These are phyloP conservation scores for Geum urbanum DNA, from an alignment of 306 rosid genomes.

Conservation along the genomic window DNA sequence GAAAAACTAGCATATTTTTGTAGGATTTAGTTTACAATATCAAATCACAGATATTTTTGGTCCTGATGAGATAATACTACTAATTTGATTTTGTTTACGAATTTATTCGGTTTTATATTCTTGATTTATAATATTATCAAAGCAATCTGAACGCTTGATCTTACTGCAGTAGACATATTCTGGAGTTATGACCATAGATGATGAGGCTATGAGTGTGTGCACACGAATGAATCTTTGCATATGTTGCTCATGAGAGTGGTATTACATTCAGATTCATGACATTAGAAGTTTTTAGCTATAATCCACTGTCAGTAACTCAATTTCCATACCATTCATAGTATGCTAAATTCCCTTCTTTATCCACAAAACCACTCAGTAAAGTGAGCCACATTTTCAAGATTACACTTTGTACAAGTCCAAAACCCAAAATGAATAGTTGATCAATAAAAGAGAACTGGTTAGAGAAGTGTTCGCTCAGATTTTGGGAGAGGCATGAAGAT, in stretches of 20 bases:
- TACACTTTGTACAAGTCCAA: constrained; percentile 17
- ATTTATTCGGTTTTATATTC: too few relatives aligned
- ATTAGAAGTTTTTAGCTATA: neutral
- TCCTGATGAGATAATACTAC: neutral
- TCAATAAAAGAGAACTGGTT: neutral
- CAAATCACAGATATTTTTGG: neutral
- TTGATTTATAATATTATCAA: neutral
- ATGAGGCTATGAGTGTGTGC: neutral
- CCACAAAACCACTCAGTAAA: neutral
- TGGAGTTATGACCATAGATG: neutral
- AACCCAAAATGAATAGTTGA: constrained; percentile 3
- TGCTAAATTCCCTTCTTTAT: neutral
- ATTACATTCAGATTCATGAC: neutral
- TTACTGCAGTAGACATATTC: neutral
- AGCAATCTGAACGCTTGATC: neutral
- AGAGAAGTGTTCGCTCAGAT: neutral
- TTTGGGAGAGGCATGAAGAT: neutral
- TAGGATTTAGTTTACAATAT: neutral
- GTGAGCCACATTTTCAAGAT: neutral
- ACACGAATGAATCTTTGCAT: neutral
- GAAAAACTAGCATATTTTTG: neutral
- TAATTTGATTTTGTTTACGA: neutral
- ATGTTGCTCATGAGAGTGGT: neutral
- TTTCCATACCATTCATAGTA: neutral
- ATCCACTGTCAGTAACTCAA: neutral